Evolutionary conservation across 768 basidiomycete genomes (phyloP).

Genomic region (Trametes punicea): DNA sequence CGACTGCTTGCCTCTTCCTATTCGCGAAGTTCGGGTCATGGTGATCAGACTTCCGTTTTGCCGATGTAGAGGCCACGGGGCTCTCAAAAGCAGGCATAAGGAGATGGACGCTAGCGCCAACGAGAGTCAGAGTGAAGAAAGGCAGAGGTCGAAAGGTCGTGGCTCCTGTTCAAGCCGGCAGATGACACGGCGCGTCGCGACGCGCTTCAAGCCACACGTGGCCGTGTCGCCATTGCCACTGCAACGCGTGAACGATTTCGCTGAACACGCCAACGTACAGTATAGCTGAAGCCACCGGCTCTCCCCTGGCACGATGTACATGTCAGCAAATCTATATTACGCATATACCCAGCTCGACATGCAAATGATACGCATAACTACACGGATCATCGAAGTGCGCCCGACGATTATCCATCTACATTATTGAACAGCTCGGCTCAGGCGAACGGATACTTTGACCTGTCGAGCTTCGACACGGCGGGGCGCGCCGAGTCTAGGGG

Average conservation of each 20-base stretch:
- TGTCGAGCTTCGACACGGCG: slow-evolving; percentile 28
- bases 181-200: slow-evolving; percentile 16
- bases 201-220: slow-evolving; percentile 15
- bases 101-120: neutral
- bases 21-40: slow-evolving; percentile 15
- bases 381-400: neutral
- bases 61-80: neutral
- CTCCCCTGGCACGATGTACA: no score
- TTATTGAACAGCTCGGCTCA: slow-evolving; percentile 3
- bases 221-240: slow-evolving; percentile 2
- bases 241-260: neutral
- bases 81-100: slow-evolving; percentile 23
- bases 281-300: no score
- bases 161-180: neutral
- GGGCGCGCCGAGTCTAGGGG: slow-evolving; percentile 18
- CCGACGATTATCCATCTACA: neutral
- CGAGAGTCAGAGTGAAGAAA: neutral
- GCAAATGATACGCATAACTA: no score
- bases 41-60: slow-evolving; percentile 25
- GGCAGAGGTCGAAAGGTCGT: neutral
- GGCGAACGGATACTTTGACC: slow-evolving; percentile 31
- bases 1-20: slow-evolving; percentile 25
- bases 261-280: neutral
- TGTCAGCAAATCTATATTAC: no score
- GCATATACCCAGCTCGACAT: no score